These are phyloP conservation scores for Lepiota brunneoincarnata DNA, from an alignment of 768 basidiomycete genomes.

Conservation along the genomic window DNA sequence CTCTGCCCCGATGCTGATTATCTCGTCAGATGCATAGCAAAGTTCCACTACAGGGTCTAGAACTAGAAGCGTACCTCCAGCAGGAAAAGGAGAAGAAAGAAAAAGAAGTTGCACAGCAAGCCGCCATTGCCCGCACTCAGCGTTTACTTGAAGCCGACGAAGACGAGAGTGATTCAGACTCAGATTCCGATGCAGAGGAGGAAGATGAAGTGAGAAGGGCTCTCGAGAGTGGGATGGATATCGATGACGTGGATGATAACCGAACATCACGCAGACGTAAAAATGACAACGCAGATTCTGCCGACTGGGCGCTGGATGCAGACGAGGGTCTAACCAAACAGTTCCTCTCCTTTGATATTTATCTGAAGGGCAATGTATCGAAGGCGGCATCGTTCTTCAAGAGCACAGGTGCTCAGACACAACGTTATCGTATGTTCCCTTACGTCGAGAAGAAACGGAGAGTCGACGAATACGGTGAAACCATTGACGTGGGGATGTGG, in stretches of 20 bases:
- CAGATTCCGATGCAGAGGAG: slow-evolving; percentile 64
- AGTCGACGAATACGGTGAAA: slow-evolving; percentile 96
- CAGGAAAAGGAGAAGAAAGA: slow-evolving; percentile 78
- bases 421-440: slow-evolving; percentile 96
- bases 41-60: slow-evolving; percentile 84
- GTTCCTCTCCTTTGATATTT: slow-evolving; percentile 90
- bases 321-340: slow-evolving; percentile 76
- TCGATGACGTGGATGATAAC: slow-evolving; percentile 26
- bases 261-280: slow-evolving; percentile 22
- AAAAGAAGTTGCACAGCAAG: slow-evolving; percentile 83
- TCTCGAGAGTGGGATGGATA: slow-evolving; percentile 53
- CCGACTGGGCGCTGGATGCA: slow-evolving; percentile 71
- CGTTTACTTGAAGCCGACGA: slow-evolving; percentile 94
- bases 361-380: slow-evolving; percentile 93
- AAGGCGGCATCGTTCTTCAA: slow-evolving; percentile 88
- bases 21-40: slow-evolving; percentile 74
- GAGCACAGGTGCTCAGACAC: slow-evolving; percentile 62
- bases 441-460: slow-evolving; percentile 89
- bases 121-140: slow-evolving; percentile 76
- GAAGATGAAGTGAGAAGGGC: slow-evolving; percentile 62
- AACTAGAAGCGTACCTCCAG: slow-evolving; percentile 77
- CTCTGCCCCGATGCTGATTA: neutral
- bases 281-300: slow-evolving; percentile 47
- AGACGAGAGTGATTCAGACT: slow-evolving; percentile 78
- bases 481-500: slow-evolving; percentile 95